Base-by-base conservation (phyloP, 306 rosid genomes). In the Cucurbita argyrosperma region DNA sequence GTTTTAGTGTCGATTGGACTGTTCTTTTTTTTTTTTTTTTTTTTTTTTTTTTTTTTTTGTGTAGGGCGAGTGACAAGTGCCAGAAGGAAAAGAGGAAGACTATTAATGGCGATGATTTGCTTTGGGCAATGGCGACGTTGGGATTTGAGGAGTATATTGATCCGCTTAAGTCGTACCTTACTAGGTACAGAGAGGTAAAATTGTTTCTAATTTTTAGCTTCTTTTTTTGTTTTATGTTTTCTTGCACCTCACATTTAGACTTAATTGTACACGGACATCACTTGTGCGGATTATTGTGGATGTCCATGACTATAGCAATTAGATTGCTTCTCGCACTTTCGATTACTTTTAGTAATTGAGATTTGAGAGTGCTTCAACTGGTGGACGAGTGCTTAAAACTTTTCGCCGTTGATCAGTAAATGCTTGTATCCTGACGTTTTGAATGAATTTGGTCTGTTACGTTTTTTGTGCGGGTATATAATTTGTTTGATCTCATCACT, bases 51-150 rank as follows among this genome's bases (percentile, higher is more conserved):
- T 46, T 76, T 21, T 74, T 50, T 45, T 66, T 4, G 23, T 80
- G 69, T 51, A 92, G 97, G 86, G 97, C 97, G 0, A 90, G 97
- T 75, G 97, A 92, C 55, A 92, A 92, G 84, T 92, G 97, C 74
- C 97, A 90, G 86, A 90, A 83, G 78, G 96, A 92, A 88, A 92
- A 92, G 88, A 87, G 97, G 72, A 92, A 92, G 90, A 92, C 97
- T 19, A 92, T 92, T 55, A 92, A 90, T 60, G 97, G 97, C 26
- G 97, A 92, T 62, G 97, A 92, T 83, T 87, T 92, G 84, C 71
- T 92, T 66, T 92, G 96, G 96, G 95, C 97, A 1, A 92, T 88
- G 97, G 90, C 92, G 5, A 92, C 95, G 66, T 78, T 92, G 78
- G 97, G 97, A 49, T 92, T 92, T 70, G 96, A 92, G 85, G 97